Base-by-base conservation (phyloP, 208 protist genomes). In the Histomonas meleagridis region DNA sequence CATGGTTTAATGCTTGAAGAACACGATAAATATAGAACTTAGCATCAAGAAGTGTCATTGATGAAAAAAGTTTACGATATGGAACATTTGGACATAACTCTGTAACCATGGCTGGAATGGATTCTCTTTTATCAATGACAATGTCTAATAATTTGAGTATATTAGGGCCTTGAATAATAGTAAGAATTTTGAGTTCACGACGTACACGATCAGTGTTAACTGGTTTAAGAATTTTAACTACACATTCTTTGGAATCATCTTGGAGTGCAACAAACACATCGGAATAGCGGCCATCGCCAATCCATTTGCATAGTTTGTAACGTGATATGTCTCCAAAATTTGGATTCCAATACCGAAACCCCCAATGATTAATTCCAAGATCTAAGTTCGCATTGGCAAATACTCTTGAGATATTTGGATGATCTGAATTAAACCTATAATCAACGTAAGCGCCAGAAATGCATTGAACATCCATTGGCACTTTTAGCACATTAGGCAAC, bases 391-490 rank as follows among this genome's bases (percentile, higher is more conserved):
- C 43, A 51, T 81, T 81, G 21, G 35, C 43, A 51, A 38, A 81
- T 38, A 51, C n/a, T 51, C n/a, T 3, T n/a, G 70, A 48, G 1
- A 81, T 81, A 28, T 81, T 51, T 51, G 70, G 70, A 51, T 81
- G 43, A 48, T 3, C 1, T 51, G 76, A 46, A 86, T 86, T 86
- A 26, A 86, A 86, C 16, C 76, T 12, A 7, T 46, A 40, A 49
- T 86, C 55, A n/a, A 86, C 55, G 46, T 46, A 86, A 7, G 76
- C 76, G 46, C n/a, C n/a, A n/a, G n/a, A n/a, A n/a, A n/a, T n/a
- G n/a, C n/a, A n/a, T n/a, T n/a, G n/a, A n/a, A n/a, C n/a, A n/a
- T n/a, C n/a, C n/a, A n/a, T n/a, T n/a, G n/a, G n/a, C n/a, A n/a
- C n/a, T n/a, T n/a, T n/a, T n/a, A n/a, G n/a, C n/a, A n/a, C n/a